Conservation (phyloP, 2,329 filamentous ascomycete genomes). For the Aspergillus quadrilineatus region DNA sequence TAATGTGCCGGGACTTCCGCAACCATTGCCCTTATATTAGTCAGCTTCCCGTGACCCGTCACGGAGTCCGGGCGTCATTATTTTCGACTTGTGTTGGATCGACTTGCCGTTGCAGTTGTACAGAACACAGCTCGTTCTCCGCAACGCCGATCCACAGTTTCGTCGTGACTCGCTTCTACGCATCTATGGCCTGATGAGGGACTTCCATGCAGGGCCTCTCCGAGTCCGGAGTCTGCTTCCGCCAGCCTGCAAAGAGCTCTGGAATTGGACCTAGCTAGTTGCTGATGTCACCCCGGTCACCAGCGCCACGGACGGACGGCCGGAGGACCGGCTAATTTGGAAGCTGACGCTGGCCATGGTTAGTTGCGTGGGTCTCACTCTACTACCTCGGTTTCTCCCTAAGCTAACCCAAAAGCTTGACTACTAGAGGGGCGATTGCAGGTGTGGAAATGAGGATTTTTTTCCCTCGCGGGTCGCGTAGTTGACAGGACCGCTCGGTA, state of each 20-base stretch:
- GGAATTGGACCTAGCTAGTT: conserved; percentile 8
- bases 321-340: conserved; percentile 11
- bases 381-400: conserved; percentile 1
- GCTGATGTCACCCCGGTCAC: neutral
- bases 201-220: neutral
- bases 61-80: too few relatives aligned
- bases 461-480: neutral
- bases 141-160: neutral
- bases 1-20: neutral
- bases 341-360: neutral
- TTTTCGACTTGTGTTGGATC: neutral
- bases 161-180: neutral
- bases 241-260: conserved; percentile 1
- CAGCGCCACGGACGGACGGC: neutral
- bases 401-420: conserved; percentile 7
- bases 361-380: neutral
- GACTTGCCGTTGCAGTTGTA: neutral
- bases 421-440: neutral
- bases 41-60: conserved; percentile 3
- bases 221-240: neutral
- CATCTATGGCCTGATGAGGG: neutral
- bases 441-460: neutral
- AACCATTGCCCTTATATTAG: neutral
- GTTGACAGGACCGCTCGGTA: neutral
- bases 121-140: conserved; percentile 1